Evolutionary conservation across 192 early-diverging fungal species (phyloP), one percentile per base, ranked within the genome.

Genomic region (Backusella tuberculispora): DNA sequence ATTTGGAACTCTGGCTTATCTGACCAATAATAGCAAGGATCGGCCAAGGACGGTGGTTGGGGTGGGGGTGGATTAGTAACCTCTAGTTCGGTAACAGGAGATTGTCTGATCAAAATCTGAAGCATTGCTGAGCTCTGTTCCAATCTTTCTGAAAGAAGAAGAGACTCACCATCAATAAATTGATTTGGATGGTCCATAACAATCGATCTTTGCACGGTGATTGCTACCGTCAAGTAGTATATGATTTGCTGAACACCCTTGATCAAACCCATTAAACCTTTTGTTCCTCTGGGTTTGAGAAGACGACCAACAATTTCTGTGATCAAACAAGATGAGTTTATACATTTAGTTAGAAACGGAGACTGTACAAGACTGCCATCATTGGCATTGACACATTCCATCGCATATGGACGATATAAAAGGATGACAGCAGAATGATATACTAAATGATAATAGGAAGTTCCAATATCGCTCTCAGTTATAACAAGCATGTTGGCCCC

Each of bases 201-300:
- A 19, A 29, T 24, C 6, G 42, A 24, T 47, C 70, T 34, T 44
- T 72, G 76, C 44, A 78, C 46, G 6, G 79, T 80, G 19, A 73
- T 50, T 6, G 79, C 71, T 2, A 66, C 71, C 7, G 79, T 69
- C 5, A 80, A 42, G 21, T 48, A 80, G 43, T 80, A 75, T 17
- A 80, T 76, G 2, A 72, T 76, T 40, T 80, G 79, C 19, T 80
- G 79, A 5, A 69, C 63, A 19, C 79, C 75, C 19, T 75, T 71
- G 4, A 80, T 38, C 41, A 41, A 29, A 17, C 53, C 53, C 53
- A 60, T 60, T 60, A 60, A 60, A 60, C 53, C 53, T 60, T 60
- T 24, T 0, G 9, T 24, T 2, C 53, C 53, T 26, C 53, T 19
- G 21, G 10, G 24, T 26, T 38, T 50, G 17, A 78, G n/a, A 56